Evolutionary conservation across 1,284 basidiomycete genomes (phyloP), one percentile per base, ranked within the genome.

Genomic region (Exobasidium rhododendri): DNA sequence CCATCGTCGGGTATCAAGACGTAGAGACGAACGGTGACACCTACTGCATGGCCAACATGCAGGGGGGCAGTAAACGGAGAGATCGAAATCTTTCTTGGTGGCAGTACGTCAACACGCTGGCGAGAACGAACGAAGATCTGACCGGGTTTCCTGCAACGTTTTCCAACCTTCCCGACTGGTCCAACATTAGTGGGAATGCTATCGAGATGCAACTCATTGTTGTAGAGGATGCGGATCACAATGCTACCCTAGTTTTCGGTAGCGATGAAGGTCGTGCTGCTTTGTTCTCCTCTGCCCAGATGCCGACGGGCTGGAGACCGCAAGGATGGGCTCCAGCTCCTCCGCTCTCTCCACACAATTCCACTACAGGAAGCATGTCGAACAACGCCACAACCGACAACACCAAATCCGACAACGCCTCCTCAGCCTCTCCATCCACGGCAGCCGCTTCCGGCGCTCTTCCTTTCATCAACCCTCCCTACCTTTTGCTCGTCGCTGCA

Each of bases 61-160:
- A 76, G 54, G 77, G 77, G 28, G 77, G 77, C 4, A 56, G 60
- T 0, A 64, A 65, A 11, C 60, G 77, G 1, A 57, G 76, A 3
- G 74, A 79, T 59, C 62, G 77, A 4, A 78, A 76, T 56, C 53
- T 78, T 30, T 65, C 63, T 29, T 79, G 75, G 71, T 79, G 75
- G 74, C 68, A 70, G 60, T 78, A 78, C 65, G 66, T 78, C 56
- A 77, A 78, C 58, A 60, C 61, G 35, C 63, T 79, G 2, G 74
- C 73, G 1, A 20, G 69, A 0, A 77, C 74, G 2, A 52, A 54
- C 20, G 73, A 74, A 45, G 70, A 74, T 46, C 67, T 75, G 0
- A 50, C 35, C 1, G 71, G 69, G 10, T 68, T 79, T 26, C 75
- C 75, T 1, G 72, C 73, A 11, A 70, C 69, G 17, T 56, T 45